phyloP scores from a whole-genome alignment of 179 eudicot species.

The Drosera spatulata region DNA sequence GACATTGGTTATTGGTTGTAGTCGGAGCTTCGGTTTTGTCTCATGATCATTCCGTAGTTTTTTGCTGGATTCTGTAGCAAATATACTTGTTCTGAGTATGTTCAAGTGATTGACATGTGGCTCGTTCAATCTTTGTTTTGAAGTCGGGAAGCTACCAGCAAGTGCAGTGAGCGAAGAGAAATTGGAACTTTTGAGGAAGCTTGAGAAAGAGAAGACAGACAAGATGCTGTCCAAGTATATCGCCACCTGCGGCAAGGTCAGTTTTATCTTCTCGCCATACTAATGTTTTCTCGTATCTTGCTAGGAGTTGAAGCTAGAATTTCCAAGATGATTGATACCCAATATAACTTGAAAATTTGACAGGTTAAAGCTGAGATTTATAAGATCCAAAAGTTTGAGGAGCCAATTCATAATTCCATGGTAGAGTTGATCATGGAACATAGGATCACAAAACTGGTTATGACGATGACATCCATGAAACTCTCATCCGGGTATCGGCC shows the following conservation, averaged over 20 bases:
- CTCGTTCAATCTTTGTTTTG: background rate
- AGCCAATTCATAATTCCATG: constrained; percentile 42
- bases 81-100: no score
- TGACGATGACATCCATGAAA: constrained; percentile 45
- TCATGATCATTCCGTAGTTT: no score
- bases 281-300: background rate
- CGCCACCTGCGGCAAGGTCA: constrained; percentile 64
- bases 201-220: constrained; percentile 46
- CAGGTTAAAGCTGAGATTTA: constrained; percentile 55
- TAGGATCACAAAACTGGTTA: constrained; percentile 51
- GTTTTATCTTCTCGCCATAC: background rate
- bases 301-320: background rate
- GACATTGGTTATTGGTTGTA: no score
- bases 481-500: constrained; percentile 45
- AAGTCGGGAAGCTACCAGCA: constrained; percentile 78
- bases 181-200: constrained; percentile 29
- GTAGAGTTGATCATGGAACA: constrained; percentile 37
- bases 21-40: no score
- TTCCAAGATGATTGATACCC: background rate
- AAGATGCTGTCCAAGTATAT: constrained; percentile 37
- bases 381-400: constrained; percentile 39
- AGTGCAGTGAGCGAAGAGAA: constrained; percentile 55
- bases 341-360: background rate
- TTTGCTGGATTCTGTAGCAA: no score
- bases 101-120: no score